Evolutionary conservation across 2,329 filamentous ascomycete genomes (phyloP).

Genomic region (Aureobasidium pullulans): DNA sequence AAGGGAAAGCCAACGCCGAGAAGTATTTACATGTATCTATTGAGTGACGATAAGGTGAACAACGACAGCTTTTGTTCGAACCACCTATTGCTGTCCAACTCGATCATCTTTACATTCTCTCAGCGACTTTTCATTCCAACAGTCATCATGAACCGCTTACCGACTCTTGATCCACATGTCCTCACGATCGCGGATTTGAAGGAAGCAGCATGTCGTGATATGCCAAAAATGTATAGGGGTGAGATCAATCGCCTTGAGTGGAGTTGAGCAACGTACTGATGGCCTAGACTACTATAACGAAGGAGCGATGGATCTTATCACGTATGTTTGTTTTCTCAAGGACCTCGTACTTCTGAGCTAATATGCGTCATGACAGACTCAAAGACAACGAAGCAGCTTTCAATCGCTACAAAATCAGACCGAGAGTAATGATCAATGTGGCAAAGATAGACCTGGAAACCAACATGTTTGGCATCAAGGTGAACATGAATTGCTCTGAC

Average conservation of each 20-base stretch:
- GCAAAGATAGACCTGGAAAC: constrained; percentile 28
- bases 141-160: constrained; percentile 7
- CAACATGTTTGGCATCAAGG: constrained; percentile 32
- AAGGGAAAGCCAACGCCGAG: not conserved
- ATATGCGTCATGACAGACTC: not conserved
- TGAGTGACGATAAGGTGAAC: not conserved
- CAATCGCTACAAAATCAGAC: constrained; percentile 29
- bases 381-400: constrained; percentile 40
- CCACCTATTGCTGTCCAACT: not conserved
- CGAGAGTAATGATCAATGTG: constrained; percentile 24
- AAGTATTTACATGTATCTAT: not conserved
- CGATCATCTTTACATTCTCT: not conserved
- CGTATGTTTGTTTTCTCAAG: constrained; percentile 3
- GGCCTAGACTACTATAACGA: constrained; percentile 17
- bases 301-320: constrained; percentile 16
- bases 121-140: not conserved
- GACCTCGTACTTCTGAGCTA: not conserved
- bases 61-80: not conserved
- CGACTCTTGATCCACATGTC: constrained; percentile 9
- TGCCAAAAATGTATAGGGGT: constrained; percentile 8
- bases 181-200: constrained; percentile 7
- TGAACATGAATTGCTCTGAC: not conserved
- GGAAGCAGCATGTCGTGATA: constrained; percentile 1
- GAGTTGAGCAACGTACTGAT: not conserved
- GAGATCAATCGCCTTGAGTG: no score